Evolutionary conservation across 148 eudicot genomes (phyloP).

Genomic region (Heliosperma pusillum): DNA sequence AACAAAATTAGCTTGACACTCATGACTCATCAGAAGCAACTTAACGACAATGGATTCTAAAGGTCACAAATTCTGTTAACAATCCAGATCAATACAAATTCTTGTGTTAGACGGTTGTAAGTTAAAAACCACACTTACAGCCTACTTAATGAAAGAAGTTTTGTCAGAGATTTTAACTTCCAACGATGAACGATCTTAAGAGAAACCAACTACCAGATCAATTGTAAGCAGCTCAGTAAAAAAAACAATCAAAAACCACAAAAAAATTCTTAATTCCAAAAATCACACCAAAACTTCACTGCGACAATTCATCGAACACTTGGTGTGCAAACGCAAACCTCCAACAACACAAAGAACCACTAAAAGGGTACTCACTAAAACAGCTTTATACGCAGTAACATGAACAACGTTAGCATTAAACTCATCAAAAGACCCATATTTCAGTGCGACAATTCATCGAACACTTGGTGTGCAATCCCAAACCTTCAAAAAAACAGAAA

Average conservation of each 20-base stretch:
- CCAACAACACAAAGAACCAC: background rate
- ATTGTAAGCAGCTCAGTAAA: background rate
- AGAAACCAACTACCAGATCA: too few relatives aligned
- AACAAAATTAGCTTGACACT: too few relatives aligned
- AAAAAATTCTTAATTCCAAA: background rate
- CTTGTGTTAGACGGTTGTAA: too few relatives aligned
- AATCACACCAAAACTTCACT: background rate
- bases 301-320: slow-evolving; percentile 18
- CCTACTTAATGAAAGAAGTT: too few relatives aligned
- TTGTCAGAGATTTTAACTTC: too few relatives aligned
- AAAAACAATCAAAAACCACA: background rate
- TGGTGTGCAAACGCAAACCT: slow-evolving; percentile 10
- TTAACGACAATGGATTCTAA: too few relatives aligned
- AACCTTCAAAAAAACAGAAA: background rate
- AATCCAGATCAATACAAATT: background rate
- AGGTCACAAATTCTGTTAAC: too few relatives aligned
- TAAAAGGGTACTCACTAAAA: slow-evolving; percentile 44
- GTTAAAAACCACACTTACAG: too few relatives aligned
- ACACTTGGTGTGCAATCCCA: slow-evolving; percentile 21
- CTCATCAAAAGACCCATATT: slow-evolving; percentile 18
- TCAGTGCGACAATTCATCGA: slow-evolving; percentile 25
- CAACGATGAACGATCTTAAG: too few relatives aligned
- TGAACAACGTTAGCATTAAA: slow-evolving; percentile 30
- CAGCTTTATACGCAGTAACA: slow-evolving; percentile 64
- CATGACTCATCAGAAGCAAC: too few relatives aligned